A percentile compares a stretch with the other conserved stretches of the same genome.
phyloP scores from a whole-genome alignment of 345 rosid genomes.

The Hibiscus syriacus region DNA sequence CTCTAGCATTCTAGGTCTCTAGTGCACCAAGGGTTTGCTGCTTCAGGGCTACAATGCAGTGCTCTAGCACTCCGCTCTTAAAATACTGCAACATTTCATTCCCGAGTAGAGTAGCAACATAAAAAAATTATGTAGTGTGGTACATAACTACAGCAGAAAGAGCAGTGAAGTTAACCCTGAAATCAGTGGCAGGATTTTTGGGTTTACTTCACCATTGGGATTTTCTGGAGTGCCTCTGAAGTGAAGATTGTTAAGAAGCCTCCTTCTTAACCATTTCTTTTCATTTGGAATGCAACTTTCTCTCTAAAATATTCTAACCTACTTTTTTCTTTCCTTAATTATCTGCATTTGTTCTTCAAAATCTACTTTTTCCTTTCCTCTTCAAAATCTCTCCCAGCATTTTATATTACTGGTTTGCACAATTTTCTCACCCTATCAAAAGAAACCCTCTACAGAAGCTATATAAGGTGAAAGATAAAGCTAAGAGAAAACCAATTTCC shows the following conservation, averaged over 20 bases:
- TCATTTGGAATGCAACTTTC: neutral
- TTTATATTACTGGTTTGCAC: neutral
- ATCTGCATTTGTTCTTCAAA: neutral
- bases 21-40: no score
- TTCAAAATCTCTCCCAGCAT: neutral
- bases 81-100: neutral
- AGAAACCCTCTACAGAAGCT: constrained; percentile 1
- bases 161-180: neutral
- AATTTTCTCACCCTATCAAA: neutral
- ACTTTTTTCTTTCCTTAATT: no score
- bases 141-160: neutral
- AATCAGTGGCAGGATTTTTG: neutral
- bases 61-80: neutral
- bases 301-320: neutral
- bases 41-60: no score
- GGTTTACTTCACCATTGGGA: no score
- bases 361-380: neutral
- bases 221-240: neutral
- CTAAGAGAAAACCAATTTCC: neutral
- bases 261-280: neutral
- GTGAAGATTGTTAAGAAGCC: neutral
- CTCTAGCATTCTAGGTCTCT: no score
- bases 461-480: neutral
- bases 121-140: neutral
- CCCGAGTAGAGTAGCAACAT: neutral